phyloP scores from a whole-genome alignment of 495 filamentous ascomycete species.

The Friedmanniomyces simplex region DNA sequence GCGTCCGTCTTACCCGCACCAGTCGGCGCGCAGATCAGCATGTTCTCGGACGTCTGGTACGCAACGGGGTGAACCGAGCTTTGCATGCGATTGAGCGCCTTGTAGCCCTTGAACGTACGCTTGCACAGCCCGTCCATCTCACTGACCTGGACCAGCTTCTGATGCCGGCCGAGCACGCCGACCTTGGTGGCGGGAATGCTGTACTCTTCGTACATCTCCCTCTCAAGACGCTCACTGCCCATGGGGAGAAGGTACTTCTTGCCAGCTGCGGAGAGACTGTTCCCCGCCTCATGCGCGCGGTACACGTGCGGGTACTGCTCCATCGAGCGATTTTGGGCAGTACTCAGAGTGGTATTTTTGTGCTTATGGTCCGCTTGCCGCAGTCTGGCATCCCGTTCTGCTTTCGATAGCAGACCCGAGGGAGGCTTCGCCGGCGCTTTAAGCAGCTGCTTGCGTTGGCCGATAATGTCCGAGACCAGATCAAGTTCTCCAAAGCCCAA shows the following conservation, averaged over 20 bases:
- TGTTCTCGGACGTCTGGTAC: constrained; percentile 92
- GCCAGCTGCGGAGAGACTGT: constrained; percentile 64
- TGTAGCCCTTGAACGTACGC: constrained; percentile 91
- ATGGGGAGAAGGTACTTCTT: constrained; percentile 52
- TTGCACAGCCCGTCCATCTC: constrained; percentile 83
- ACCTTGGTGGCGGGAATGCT: constrained; percentile 70
- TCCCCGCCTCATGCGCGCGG: constrained; percentile 66
- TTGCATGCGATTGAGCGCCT: constrained; percentile 92
- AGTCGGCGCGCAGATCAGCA: constrained; percentile 96
- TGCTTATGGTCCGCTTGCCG: constrained; percentile 68
- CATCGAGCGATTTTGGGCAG: constrained; percentile 49
- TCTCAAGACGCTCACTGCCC: constrained; percentile 26
- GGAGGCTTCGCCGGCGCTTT: constrained; percentile 33
- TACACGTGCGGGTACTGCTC: constrained; percentile 88
- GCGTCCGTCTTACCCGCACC: constrained; percentile 98
- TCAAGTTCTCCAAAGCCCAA: constrained; percentile 88
- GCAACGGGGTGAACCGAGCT: constrained; percentile 91
- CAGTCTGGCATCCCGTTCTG: constrained; percentile 67
- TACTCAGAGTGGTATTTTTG: constrained; percentile 60
- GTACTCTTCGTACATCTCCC: constrained; percentile 72
- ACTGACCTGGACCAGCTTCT: constrained; percentile 64
- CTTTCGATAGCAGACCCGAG: constrained; percentile 47
- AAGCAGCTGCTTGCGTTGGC: constrained; percentile 55
- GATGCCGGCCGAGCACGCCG: constrained; percentile 57
- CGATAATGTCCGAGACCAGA: constrained; percentile 72